These are phyloP conservation scores for Hibiscus mutabilis DNA, from an alignment of 345 rosid genomes.

Conservation along the genomic window DNA sequence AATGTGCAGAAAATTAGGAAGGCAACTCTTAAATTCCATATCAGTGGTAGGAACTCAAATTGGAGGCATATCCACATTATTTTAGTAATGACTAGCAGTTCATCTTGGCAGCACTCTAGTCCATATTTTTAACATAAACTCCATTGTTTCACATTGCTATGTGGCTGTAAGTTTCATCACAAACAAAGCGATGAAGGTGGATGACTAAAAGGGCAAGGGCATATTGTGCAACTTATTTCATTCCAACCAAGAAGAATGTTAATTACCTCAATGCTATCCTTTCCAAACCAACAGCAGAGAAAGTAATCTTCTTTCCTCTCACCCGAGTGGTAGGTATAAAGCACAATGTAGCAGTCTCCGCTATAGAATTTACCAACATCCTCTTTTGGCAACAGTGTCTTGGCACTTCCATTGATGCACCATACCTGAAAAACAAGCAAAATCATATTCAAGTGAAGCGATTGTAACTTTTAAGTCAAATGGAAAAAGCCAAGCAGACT, in stretches of 20 bases:
- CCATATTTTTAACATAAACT: not conserved
- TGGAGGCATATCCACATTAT: not conserved
- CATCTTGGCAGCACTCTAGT: not conserved
- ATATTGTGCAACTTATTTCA: not conserved
- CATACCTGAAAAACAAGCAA: conserved; percentile 55
- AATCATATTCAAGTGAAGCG: not conserved
- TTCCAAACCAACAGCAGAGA: conserved; percentile 93
- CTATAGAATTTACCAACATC: conserved; percentile 86
- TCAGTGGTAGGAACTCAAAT: not conserved
- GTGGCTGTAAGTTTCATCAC: not conserved
- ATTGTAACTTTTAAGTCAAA: not conserved
- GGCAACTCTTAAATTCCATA: not conserved
- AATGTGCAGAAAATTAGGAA: not conserved
- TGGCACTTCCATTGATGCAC: conserved; percentile 75
- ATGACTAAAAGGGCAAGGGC: not conserved
- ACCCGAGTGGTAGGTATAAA: conserved; percentile 84
- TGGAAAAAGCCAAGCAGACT: conserved; percentile 9
- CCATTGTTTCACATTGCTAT: not conserved
- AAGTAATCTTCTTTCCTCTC: conserved; percentile 96
- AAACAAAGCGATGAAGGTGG: not conserved
- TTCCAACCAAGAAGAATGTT: conserved; percentile 4
- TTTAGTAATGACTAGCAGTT: not conserved
- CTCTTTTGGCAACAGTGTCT: conserved; percentile 66
- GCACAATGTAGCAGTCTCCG: conserved; percentile 92
- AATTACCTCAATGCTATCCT: conserved; percentile 80